These are phyloP conservation scores for Zoysia matrella DNA, from an alignment of 202 grass and related monocot species.

Conservation along the genomic window DNA sequence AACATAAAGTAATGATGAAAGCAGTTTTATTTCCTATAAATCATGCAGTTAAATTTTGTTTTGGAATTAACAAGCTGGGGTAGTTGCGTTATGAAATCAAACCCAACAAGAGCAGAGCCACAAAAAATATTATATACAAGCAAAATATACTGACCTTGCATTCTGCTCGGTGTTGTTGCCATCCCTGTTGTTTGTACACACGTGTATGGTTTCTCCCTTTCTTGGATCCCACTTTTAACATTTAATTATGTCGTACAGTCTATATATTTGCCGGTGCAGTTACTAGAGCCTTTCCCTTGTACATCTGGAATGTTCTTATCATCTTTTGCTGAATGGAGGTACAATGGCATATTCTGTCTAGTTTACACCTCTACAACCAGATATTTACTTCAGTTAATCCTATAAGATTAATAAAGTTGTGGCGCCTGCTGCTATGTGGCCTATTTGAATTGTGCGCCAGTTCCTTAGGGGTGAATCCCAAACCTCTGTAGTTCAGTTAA, in stretches of 20 bases:
- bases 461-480: too few species aligned
- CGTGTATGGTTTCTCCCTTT: constrained; percentile 13
- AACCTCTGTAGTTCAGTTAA: too few species aligned
- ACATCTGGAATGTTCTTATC: constrained; percentile 9
- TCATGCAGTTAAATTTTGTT: neutral
- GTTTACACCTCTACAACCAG: neutral
- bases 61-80: neutral
- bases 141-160: neutral
- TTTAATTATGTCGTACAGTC: neutral
- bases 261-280: constrained; percentile 1
- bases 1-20: neutral
- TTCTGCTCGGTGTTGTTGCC: neutral
- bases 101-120: neutral
- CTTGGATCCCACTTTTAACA: neutral
- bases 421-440: neutral
- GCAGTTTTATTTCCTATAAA: neutral
- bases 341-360: neutral
- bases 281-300: neutral
- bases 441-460: too few species aligned
- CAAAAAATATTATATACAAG: neutral
- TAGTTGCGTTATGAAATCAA: too few species aligned
- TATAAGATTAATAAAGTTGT: neutral
- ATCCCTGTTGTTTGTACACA: constrained; percentile 3
- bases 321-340: constrained; percentile 11
- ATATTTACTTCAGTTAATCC: neutral